Conservation (phyloP, 441 rosid species). For the Melastoma candidum region DNA sequence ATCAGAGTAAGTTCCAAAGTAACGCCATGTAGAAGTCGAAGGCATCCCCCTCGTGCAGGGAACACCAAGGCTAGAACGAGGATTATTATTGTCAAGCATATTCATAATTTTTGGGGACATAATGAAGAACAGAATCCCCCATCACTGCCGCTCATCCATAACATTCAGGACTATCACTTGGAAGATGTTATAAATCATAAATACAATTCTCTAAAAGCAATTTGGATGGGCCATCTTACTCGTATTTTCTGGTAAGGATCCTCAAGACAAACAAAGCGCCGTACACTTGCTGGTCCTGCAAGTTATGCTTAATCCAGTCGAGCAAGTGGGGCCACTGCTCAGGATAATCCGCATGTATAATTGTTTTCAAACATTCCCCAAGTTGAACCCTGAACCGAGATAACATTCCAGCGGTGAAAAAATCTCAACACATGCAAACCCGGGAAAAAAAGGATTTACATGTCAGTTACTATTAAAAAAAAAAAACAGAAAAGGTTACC, state of each 20-base stretch:
- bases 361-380: slow-evolving; percentile 97
- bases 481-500: slow-evolving; percentile 32
- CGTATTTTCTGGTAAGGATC: slow-evolving; percentile 88
- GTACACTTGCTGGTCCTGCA: slow-evolving; percentile 81
- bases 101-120: too few relatives aligned
- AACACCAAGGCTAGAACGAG: too few relatives aligned
- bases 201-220: not conserved
- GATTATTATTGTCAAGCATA: too few relatives aligned
- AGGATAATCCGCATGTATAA: slow-evolving; percentile 87
- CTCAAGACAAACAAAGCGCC: slow-evolving; percentile 82
- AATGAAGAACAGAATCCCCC: too few relatives aligned
- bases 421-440: too few relatives aligned
- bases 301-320: slow-evolving; percentile 79
- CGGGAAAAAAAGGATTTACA: too few relatives aligned
- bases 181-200: not conserved
- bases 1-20: too few relatives aligned
- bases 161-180: not conserved
- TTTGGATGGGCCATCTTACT: slow-evolving; percentile 34
- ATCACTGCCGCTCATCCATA: too few relatives aligned
- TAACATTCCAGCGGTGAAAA: slow-evolving; percentile 2
- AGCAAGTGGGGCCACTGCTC: slow-evolving; percentile 92
- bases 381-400: slow-evolving; percentile 58
- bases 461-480: not conserved
- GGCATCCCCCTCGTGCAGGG: not conserved
- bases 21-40: not conserved